Percentiles rank a stretch among this genome's conserved stretches.
Evolutionary conservation across 2,329 filamentous ascomycete species (phyloP).

Genomic region (Cytospora mali): DNA sequence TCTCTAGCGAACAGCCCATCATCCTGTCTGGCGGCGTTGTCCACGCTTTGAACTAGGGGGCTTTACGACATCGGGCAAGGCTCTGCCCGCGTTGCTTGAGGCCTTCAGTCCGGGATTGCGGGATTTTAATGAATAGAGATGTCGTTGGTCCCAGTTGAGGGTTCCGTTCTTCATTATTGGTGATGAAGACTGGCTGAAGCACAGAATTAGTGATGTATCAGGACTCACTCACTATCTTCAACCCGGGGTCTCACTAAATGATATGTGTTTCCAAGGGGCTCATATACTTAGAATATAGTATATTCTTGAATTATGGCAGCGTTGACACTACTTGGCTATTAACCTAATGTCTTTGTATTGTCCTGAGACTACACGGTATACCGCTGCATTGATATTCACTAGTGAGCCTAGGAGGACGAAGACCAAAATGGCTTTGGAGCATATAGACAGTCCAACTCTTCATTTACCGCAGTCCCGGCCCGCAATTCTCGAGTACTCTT

Average conservation of each 20-base stretch:
- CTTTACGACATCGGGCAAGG: not conserved
- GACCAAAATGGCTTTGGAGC: too few species aligned
- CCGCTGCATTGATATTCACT: too few species aligned
- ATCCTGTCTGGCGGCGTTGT: constrained; percentile 8
- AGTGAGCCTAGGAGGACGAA: too few species aligned
- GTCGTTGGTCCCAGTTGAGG: too few species aligned
- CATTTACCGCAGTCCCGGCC: too few species aligned
- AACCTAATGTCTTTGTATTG: too few species aligned
- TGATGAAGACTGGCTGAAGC: not conserved
- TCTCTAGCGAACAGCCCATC: constrained; percentile 32
- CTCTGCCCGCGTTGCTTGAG: not conserved
- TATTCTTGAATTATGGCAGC: too few species aligned
- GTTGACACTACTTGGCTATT: too few species aligned
- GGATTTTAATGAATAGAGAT: not conserved
- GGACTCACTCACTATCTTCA: not conserved
- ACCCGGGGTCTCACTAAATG: not conserved
- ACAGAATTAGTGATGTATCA: not conserved
- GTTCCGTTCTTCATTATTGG: not conserved
- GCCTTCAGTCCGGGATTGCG: too few species aligned
- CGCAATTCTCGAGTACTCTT: too few species aligned
- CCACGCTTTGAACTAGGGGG: not conserved
- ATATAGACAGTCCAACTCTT: too few species aligned
- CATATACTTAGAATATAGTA: not conserved
- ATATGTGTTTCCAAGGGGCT: not conserved
- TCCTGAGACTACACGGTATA: too few species aligned